Evolutionary conservation across 2,329 filamentous ascomycete genomes (phyloP), one percentile per base, ranked within the genome.

Genomic region (Sporothrix humicola): DNA sequence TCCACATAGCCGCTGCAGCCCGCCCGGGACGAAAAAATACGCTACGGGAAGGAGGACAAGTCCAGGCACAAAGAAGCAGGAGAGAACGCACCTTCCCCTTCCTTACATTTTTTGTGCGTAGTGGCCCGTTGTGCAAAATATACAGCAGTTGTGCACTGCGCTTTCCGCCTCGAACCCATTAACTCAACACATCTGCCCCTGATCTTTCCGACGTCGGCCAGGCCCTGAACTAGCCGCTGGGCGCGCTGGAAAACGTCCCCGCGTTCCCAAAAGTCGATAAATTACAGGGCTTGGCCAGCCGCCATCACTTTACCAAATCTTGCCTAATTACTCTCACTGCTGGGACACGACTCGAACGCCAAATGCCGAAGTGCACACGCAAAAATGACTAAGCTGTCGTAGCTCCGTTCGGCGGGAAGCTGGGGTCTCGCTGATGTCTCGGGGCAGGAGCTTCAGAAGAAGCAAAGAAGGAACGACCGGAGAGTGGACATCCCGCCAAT

Each of bases 351-450:
- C 52, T 17, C n/a, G 52, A n/a, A 44, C 0, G 58, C 31, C 58
- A 61, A 61, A 61, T 52, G 65, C 48, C 66, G 48, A 56, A 23
- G 15, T 3, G 8, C 7, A n/a, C 17, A 50, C 56, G 44, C 46
- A 52, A 54, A 52, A 44, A 63, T 65, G 69, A 72, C 69, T 72
- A 72, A 72, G 69, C 58, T 23, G 20, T 72, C 69, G 69, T 72
- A 72, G 69, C 69, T 72, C 69, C 46, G 58, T 71, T 71, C 69
- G 58, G 69, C 56, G 44, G 46, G 26, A 54, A 72, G 69, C 56
- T 65, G 20, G 17, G 23, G 69, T 54, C 69, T 72, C 58, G 58
- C 58, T 37, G 31, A 37, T 37, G 31, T 37, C 31, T 23, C 48
- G 23, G 54, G 54, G 37, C 23, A 52, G 23, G 65, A 61, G 69